Evolutionary conservation across 176 grass and related monocot genomes (phyloP), one percentile per base, ranked within the genome.

Genomic region (Oryza meyeriana): DNA sequence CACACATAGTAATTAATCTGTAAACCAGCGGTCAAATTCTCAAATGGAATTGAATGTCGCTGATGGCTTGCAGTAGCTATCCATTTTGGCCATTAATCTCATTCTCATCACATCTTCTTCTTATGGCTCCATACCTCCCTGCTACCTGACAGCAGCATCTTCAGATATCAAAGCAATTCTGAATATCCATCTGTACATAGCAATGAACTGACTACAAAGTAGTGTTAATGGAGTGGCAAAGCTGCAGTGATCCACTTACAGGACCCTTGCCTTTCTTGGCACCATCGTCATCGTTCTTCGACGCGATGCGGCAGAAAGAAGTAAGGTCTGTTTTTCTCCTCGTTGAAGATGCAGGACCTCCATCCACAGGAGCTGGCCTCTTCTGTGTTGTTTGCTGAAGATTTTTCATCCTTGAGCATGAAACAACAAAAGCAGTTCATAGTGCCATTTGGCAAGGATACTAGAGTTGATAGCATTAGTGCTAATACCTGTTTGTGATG

Each of bases 111-210:
- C 67, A 84, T 35, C 78, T 79, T 79, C 75, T 94, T 75, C 86
- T 82, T n/a, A 94, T 71, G 36, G 88, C 76, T 17, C 95, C 95
- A 4, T 98, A 98, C 42, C 90, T 94, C 45, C 90, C 88, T n/a
- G 88, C 75, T 29, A 79, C 84, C 92, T 98, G 86, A 66, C 10
- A 77, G 40, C 69, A 57, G 34, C 77, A 52, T 10, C 71, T 62
- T 59, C 26, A 66, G 50, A 22, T 22, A 20, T 68, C 25, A 79
- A 31, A 18, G 32, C 1, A 50, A 27, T 75, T 75, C 39, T 65
- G 78, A 62, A 10, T 41, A 52, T 69, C 41, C 26, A 59, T 22
- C 41, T 28, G 10, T 6, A 63, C 8, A 11, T 26, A 20, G 28
- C n/a, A n/a, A n/a, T n/a, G n/a, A n/a, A n/a, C n/a, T 78, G 64